Percentiles rank a stretch among this genome's conserved stretches.
Conservation (phyloP, 257 asterid genomes). For the Knoxia roxburghii region DNA sequence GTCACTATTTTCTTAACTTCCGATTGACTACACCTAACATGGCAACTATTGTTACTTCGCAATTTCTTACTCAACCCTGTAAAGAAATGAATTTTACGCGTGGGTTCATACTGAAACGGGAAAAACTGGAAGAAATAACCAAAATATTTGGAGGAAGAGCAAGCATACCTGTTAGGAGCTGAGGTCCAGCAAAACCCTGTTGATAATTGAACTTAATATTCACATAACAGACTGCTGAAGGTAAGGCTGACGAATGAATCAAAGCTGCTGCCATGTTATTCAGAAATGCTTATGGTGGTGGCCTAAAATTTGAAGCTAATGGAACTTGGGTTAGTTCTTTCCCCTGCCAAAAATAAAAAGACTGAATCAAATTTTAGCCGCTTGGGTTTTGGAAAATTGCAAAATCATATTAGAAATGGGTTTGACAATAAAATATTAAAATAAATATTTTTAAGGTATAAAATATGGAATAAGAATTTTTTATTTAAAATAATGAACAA, state of each 20-base stretch:
- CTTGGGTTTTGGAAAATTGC: too few relatives aligned
- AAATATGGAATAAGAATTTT: too few relatives aligned
- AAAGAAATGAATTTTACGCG: conserved; percentile 3
- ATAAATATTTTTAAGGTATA: too few relatives aligned
- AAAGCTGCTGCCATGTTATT: conserved; percentile 22
- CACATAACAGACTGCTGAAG: conserved; percentile 32
- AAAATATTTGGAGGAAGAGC: not conserved
- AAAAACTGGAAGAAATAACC: conserved; percentile 11
- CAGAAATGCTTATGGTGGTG: not conserved
- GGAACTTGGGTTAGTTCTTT: not conserved
- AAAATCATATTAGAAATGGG: too few relatives aligned
- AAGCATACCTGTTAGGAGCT: conserved; percentile 43
- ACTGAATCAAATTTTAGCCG: too few relatives aligned
- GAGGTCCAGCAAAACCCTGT: conserved; percentile 32
- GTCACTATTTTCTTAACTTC: conserved; percentile 31
- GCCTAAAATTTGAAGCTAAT: not conserved
- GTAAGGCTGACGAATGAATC: conserved; percentile 33
- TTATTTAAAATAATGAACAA: too few relatives aligned
- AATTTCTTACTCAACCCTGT: conserved; percentile 36
- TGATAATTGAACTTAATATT: conserved; percentile 10
- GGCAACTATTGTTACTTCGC: conserved; percentile 16
- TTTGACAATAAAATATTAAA: too few relatives aligned
- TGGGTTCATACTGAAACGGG: conserved; percentile 9
- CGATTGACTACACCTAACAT: conserved; percentile 40
- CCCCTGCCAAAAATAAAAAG: not conserved